Conservation (phyloP, 192 early-diverging fungal genomes). For the Lobosporangium transversale region DNA sequence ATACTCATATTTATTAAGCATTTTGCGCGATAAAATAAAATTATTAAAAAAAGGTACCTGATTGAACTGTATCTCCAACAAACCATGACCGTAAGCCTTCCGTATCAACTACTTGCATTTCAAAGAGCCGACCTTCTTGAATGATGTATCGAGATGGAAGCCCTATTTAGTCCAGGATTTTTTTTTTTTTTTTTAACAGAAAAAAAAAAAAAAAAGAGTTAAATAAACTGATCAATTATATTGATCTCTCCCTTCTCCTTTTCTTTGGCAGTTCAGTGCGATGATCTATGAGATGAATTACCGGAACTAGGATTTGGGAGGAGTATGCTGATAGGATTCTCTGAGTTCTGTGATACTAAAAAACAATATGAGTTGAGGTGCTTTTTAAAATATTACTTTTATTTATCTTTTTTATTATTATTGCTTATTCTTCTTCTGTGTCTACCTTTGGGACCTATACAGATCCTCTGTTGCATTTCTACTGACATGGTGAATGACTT, state of each 20-base stretch:
- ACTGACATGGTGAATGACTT: constrained; percentile 14
- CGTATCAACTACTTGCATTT: constrained; percentile 51
- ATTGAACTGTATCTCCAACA: constrained; percentile 53
- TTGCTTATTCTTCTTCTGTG: not conserved
- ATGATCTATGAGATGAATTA: not conserved
- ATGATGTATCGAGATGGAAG: constrained; percentile 54
- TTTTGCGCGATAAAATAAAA: not conserved
- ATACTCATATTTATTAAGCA: too few species aligned
- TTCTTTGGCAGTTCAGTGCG: not conserved
- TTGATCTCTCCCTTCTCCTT: too few species aligned
- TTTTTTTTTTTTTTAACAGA: not conserved
- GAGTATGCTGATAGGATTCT: constrained; percentile 40
- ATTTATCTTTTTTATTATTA: not conserved
- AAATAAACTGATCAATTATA: too few species aligned
- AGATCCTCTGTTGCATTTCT: constrained; percentile 40
- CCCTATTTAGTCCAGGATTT: constrained; percentile 27
- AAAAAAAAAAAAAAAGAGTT: too few species aligned
- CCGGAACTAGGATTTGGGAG: constrained; percentile 55
- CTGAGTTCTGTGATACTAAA: constrained; percentile 15
- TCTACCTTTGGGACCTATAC: constrained; percentile 41
- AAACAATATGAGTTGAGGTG: too few species aligned
- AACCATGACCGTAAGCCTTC: constrained; percentile 58
- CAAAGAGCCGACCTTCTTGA: constrained; percentile 52
- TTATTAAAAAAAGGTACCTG: constrained; percentile 25
- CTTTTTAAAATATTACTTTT: too few species aligned